phyloP scores from a whole-genome alignment of 768 basidiomycete species.

The Mycena amicta region DNA sequence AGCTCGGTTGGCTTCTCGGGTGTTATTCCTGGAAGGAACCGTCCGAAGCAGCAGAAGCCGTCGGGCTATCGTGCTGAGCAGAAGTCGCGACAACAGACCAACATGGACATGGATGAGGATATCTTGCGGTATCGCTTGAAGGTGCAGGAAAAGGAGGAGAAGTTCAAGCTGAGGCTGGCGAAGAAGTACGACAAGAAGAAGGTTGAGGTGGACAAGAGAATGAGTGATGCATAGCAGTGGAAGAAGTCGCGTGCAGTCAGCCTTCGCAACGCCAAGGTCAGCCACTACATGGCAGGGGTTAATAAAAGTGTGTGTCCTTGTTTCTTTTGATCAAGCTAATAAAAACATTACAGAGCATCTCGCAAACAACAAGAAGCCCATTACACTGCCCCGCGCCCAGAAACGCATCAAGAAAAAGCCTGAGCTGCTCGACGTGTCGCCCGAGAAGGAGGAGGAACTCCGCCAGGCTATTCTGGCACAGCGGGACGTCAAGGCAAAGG shows the following conservation, averaged over 20 bases:
- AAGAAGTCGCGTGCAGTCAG: not conserved
- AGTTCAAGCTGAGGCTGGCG: not conserved
- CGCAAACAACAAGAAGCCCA: not conserved
- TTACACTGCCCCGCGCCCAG: not conserved
- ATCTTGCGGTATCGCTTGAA: not conserved
- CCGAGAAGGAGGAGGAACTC: not conserved
- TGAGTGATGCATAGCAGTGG: not conserved
- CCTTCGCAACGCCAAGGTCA: not conserved
- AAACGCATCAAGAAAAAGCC: not conserved
- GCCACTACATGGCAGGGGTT: not conserved
- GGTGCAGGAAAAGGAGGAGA: not conserved
- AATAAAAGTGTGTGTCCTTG: not conserved
- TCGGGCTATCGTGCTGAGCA: not conserved
- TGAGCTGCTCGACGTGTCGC: not conserved
- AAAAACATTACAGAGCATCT: not conserved
- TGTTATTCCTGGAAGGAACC: not conserved
- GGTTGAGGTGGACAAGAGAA: not conserved
- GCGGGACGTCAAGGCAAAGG: not conserved
- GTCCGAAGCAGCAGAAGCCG: not conserved
- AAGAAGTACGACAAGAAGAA: not conserved
- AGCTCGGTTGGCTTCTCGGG: not conserved
- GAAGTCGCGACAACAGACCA: not conserved
- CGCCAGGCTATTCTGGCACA: not conserved
- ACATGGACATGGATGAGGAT: not conserved
- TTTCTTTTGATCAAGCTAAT: not conserved